Conservation (phyloP, 208 protist genomes). For the Wallacemonas sp. region DNA sequence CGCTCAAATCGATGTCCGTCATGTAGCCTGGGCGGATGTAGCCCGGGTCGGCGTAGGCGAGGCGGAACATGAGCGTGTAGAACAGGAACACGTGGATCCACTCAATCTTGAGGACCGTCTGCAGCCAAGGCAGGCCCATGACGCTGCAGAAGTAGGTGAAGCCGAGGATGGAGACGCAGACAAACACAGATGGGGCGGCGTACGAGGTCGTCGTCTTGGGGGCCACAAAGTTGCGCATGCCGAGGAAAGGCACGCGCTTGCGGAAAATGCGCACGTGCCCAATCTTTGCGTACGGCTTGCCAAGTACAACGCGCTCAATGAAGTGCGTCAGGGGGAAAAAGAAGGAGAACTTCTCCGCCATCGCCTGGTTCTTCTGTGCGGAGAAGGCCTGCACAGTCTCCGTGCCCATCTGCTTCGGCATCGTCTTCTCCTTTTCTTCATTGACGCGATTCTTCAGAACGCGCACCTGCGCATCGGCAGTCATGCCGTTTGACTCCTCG, state of each 20-base stretch:
- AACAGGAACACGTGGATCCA: conserved; percentile 48
- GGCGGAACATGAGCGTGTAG: conserved; percentile 38
- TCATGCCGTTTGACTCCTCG: conserved; percentile 48
- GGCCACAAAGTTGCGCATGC: conserved; percentile 63
- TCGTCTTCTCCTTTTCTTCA: conserved; percentile 52
- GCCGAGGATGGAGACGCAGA: conserved; percentile 28
- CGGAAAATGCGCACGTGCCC: conserved; percentile 83
- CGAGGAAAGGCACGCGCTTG: conserved; percentile 61
- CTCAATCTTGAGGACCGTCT: conserved; percentile 24
- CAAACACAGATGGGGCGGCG: conserved; percentile 41
- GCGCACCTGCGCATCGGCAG: conserved; percentile 61
- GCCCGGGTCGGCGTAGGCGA: conserved; percentile 80
- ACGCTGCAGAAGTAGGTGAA: conserved; percentile 35
- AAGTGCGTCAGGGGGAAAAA: conserved; percentile 64
- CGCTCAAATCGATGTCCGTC: conserved; percentile 13
- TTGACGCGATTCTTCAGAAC: conserved; percentile 39
- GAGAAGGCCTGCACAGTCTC: conserved; percentile 74
- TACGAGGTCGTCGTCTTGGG: conserved; percentile 76
- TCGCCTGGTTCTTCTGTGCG: conserved; percentile 56
- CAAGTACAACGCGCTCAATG: conserved; percentile 81
- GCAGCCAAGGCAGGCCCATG: conserved; percentile 49
- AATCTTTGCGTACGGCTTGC: conserved; percentile 58
- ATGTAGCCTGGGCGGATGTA: conserved; percentile 81
- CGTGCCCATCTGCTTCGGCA: conserved; percentile 59
- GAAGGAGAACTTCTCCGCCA: conserved; percentile 70